Evolutionary conservation across 2,329 filamentous ascomycete species (phyloP), one percentile per base, ranked within the genome.

Genomic region (Exophiala viscosa): DNA sequence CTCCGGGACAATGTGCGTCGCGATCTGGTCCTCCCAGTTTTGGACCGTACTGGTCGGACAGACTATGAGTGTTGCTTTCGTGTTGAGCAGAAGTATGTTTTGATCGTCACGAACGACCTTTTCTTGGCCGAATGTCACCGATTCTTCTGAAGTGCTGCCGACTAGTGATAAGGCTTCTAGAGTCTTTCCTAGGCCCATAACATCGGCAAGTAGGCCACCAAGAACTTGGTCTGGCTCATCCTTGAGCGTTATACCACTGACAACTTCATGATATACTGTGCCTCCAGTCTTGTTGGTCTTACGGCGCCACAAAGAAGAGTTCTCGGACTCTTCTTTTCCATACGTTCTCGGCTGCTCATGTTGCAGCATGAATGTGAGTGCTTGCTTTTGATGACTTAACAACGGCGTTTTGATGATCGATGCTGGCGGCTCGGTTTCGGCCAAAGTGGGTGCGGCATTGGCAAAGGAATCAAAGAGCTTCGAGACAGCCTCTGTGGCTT

Each of bases 11-110:
- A 95, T 76, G 68, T 99, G 93, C 53, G 87, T 80, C 63, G 86
- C 86, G 56, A 97, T 88, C 69, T 99, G 93, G 61, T 90, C 84
- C 63, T 92, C 87, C 93, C 93, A 99, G 65, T 97, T 99, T 20
- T 87, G 86, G 52, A 97, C 84, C 0, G 92, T 93, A 64, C 89
- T 96, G 2, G 96, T 78, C 1, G 93, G 93, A 51, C 88, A 95
- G 13, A 99, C 83, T 14, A 99, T 78, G 31, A 99, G 75, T 0
- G 93, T 97, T 0, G 88, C 84, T 64, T 84, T 87, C 5, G 82
- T 83, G 64, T 96, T 95, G 38, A 75, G 76, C 15, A 73, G 70
- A n/a, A 87, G 66, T 9, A 65, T 70, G 10, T 65, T 58, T 32
- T 68, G 64, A 28, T 67, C 65, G 13, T 69, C 60, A 9, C 66